phyloP scores from a whole-genome alignment of 768 basidiomycete species.

The Lactarius evosmus region DNA sequence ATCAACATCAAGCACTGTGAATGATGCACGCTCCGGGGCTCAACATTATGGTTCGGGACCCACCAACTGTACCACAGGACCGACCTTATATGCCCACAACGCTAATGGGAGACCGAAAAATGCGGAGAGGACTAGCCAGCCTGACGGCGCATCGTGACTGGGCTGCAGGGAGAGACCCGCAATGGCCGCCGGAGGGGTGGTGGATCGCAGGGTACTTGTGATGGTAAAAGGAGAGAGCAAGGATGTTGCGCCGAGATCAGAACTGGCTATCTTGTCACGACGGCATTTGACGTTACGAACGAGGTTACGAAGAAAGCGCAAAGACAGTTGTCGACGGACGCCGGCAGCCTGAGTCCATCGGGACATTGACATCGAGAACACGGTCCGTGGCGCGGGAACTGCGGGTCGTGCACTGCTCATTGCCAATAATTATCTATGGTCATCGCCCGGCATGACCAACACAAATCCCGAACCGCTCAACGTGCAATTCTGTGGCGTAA shows the following conservation, averaged over 20 bases:
- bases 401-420: neutral
- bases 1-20: conserved; percentile 46
- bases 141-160: conserved; percentile 20
- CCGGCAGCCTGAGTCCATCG: neutral
- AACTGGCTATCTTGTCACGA: neutral
- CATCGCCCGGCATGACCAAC: no score
- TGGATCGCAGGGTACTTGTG: neutral
- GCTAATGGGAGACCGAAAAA: conserved; percentile 25
- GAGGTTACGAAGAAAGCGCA: neutral
- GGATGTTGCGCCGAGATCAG: neutral
- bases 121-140: conserved; percentile 17
- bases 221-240: neutral
- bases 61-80: neutral
- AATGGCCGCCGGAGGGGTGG: no score
- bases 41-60: neutral
- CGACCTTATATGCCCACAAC: conserved; percentile 28
- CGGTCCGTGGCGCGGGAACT: neutral
- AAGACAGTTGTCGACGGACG: neutral
- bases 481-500: no score
- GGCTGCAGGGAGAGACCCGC: conserved; percentile 19
- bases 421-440: no score
- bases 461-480: no score
- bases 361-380: no score
- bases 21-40: neutral
- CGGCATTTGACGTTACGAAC: neutral